Conservation (phyloP, 495 filamentous ascomycete genomes). For the Chaetomidium leptoderma region DNA sequence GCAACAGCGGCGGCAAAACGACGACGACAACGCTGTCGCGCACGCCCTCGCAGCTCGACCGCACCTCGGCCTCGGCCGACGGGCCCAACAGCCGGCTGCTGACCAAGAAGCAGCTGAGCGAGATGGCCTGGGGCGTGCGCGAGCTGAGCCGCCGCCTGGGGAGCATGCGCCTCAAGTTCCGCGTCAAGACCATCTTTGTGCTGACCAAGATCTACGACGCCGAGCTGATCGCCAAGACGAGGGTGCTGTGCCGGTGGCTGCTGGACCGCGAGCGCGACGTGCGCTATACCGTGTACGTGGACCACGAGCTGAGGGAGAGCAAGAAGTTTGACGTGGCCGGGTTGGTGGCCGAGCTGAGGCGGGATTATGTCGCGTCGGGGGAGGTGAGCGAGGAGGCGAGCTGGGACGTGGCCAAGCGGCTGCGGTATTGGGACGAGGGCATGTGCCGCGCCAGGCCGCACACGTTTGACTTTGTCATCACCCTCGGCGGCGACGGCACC, state of each 20-base stretch:
- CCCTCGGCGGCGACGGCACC: slow-evolving; percentile 94
- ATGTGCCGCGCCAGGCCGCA: slow-evolving; percentile 75
- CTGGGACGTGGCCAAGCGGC: slow-evolving; percentile 51
- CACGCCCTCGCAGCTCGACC: slow-evolving; percentile 28
- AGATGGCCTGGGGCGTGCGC: slow-evolving; percentile 94
- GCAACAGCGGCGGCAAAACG: neutral
- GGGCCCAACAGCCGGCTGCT: slow-evolving; percentile 55
- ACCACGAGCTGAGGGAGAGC: slow-evolving; percentile 65
- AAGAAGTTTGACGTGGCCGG: slow-evolving; percentile 64
- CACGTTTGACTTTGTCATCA: slow-evolving; percentile 88
- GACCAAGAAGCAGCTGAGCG: slow-evolving; percentile 87
- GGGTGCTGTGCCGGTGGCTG: slow-evolving; percentile 79
- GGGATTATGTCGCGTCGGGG: slow-evolving; percentile 28
- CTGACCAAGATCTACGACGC: slow-evolving; percentile 86
- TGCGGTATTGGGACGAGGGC: slow-evolving; percentile 78
- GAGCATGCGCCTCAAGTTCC: slow-evolving; percentile 71
- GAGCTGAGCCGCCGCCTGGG: slow-evolving; percentile 83
- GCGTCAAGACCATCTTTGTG: slow-evolving; percentile 77
- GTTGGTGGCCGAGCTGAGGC: slow-evolving; percentile 47
- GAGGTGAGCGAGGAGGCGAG: slow-evolving; percentile 36
- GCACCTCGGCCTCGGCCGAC: slow-evolving; percentile 11
- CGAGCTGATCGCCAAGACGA: slow-evolving; percentile 70
- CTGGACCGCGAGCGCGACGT: slow-evolving; percentile 67
- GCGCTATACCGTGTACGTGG: slow-evolving; percentile 73
- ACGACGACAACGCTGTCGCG: neutral